Conservation (phyloP, 768 basidiomycete species). For the Hypsizygus marmoreus region DNA sequence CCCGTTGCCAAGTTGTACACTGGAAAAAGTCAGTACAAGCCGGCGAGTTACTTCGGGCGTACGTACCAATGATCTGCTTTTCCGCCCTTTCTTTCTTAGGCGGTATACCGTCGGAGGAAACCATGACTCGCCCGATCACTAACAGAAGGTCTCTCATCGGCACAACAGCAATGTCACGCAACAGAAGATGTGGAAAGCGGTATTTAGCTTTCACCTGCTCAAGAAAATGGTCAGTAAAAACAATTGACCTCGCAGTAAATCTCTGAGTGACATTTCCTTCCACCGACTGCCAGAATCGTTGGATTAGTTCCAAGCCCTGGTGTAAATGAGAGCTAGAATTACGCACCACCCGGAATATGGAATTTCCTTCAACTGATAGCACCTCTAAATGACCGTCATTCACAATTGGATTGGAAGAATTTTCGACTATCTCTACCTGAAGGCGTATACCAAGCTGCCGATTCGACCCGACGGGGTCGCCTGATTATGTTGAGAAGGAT, state of each 20-base stretch:
- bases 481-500: neutral
- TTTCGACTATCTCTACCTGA: neutral
- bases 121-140: constrained; percentile 8
- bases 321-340: neutral
- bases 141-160: constrained; percentile 11
- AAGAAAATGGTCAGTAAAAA: neutral
- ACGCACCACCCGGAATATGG: constrained; percentile 14
- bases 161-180: constrained; percentile 14
- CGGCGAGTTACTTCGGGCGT: neutral
- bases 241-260: neutral
- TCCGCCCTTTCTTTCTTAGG: constrained; percentile 13
- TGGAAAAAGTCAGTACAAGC: neutral
- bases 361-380: constrained; percentile 12
- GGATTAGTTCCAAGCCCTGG: neutral
- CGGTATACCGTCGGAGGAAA: neutral
- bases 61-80: constrained; percentile 17
- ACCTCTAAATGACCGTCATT: constrained; percentile 8
- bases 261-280: constrained; percentile 7
- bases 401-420: neutral
- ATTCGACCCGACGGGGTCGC: constrained; percentile 14
- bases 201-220: constrained; percentile 3
- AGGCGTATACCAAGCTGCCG: constrained; percentile 9
- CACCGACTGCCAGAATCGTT: constrained; percentile 3
- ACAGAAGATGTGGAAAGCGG: constrained; percentile 8
- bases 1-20: constrained; percentile 11